A percentile compares a stretch with the other conserved stretches of the same genome.
Evolutionary conservation across 768 basidiomycete genomes (phyloP).

Genomic region (Tylopilus cervinicoccineus): DNA sequence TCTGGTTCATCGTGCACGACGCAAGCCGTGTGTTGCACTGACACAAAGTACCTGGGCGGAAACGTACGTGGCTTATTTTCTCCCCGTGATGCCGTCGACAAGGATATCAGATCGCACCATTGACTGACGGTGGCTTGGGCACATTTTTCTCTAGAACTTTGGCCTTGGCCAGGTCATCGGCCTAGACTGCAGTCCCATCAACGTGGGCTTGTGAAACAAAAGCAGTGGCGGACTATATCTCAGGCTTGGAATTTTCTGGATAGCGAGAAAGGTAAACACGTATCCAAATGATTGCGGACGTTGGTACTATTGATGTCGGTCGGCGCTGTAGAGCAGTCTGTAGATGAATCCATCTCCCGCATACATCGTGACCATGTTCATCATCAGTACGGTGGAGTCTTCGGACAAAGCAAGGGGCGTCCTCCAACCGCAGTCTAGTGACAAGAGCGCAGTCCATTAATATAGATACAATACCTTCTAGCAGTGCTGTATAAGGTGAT

Average conservation of each 20-base stretch:
- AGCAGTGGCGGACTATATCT: background rate
- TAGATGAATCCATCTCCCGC: background rate
- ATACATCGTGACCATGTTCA: background rate
- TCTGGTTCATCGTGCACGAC: background rate
- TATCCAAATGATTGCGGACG: background rate
- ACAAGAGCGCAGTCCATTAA: background rate
- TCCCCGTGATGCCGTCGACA: background rate
- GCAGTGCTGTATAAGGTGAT: conserved; percentile 2
- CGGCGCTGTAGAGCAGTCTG: background rate
- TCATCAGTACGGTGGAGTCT: background rate
- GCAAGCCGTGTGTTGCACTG: conserved; percentile 11
- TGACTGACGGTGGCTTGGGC: background rate
- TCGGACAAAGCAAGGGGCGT: background rate
- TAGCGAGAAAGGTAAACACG: background rate
- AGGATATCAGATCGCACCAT: no score
- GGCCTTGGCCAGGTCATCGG: background rate
- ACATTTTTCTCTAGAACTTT: conserved; percentile 1
- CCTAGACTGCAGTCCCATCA: conserved; percentile 8
- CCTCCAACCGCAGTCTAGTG: background rate
- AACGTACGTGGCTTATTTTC: background rate
- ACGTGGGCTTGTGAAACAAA: background rate
- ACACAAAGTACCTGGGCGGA: fast-evolving
- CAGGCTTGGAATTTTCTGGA: background rate
- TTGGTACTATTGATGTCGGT: background rate
- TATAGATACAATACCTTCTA: conserved; percentile 13